phyloP scores from a whole-genome alignment of 75 land plant species.

The Picea sitchensis region DNA sequence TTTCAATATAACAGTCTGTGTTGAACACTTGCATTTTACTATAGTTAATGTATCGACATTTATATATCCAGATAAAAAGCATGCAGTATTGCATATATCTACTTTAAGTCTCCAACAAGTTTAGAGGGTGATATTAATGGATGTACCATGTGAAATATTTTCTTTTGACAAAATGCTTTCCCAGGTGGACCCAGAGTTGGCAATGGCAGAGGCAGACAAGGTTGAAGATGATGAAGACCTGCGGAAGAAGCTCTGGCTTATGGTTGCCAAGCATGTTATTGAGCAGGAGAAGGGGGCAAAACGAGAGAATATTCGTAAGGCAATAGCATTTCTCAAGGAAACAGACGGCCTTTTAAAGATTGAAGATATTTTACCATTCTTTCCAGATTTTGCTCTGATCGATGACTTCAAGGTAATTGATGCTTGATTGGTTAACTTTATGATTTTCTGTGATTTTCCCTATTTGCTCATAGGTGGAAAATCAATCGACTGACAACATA shows the following conservation, averaged over 20 bases:
- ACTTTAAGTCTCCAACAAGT: not conserved
- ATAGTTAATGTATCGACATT: no score
- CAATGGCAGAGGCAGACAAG: conserved; percentile 97
- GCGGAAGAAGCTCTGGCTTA: conserved; percentile 97
- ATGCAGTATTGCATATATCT: not conserved
- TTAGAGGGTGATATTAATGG: not conserved
- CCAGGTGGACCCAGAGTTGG: conserved; percentile 95
- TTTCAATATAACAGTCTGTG: no score
- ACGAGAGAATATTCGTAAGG: conserved; percentile 93
- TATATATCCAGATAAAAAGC: no score
- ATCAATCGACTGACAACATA: not conserved
- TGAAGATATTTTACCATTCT: conserved; percentile 97
- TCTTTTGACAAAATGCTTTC: not conserved
- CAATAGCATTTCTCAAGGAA: conserved; percentile 94
- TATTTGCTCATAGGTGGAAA: not conserved
- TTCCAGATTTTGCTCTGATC: conserved; percentile 95
- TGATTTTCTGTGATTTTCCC: conserved; percentile 6
- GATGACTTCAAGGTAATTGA: conserved; percentile 88
- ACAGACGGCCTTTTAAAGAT: conserved; percentile 96
- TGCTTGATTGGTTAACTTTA: not conserved
- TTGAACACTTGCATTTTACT: no score
- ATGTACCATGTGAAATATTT: not conserved
- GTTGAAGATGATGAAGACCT: conserved; percentile 96
- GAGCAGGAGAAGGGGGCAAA: conserved; percentile 86
- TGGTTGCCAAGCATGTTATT: conserved; percentile 95